Evolutionary conservation across 1,139 yeast genomes (phyloP).

Genomic region (Hemisphaericaspora xylanilytica): DNA sequence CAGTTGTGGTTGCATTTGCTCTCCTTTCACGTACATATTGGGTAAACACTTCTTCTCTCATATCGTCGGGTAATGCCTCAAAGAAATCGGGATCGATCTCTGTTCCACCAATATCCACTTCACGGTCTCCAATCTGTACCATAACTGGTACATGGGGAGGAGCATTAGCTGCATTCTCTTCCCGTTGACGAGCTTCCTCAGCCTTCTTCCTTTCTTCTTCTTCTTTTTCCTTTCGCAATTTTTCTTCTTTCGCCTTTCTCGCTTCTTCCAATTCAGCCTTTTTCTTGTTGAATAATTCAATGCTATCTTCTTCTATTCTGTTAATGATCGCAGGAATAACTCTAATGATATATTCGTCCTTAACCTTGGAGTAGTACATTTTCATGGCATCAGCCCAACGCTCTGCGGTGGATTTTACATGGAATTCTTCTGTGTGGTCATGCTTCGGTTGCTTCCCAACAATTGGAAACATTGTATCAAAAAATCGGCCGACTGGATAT

Average conservation of each 20-base stretch:
- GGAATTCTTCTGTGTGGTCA: constrained; percentile 22
- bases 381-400: constrained; percentile 67
- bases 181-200: constrained; percentile 38
- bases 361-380: constrained; percentile 46
- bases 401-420: constrained; percentile 57
- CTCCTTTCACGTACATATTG: constrained; percentile 76
- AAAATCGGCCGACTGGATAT: constrained; percentile 24
- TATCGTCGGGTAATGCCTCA: constrained; percentile 87
- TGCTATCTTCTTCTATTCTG: constrained; percentile 50
- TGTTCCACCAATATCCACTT: constrained; percentile 83
- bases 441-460: constrained; percentile 11
- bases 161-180: constrained; percentile 22
- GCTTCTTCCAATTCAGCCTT: constrained; percentile 29
- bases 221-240: constrained; percentile 27
- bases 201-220: constrained; percentile 34
- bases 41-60: constrained; percentile 89
- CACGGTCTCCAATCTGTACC: constrained; percentile 74
- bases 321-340: constrained; percentile 54
- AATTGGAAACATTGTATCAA: constrained; percentile 27
- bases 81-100: constrained; percentile 91
- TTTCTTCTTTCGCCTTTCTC: constrained; percentile 31
- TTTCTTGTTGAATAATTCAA: constrained; percentile 27
- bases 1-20: constrained; percentile 49
- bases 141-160: constrained; percentile 48
- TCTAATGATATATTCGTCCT: constrained; percentile 39